Base-by-base conservation (phyloP, 768 basidiomycete species). In the Mycena galericulata region DNA sequence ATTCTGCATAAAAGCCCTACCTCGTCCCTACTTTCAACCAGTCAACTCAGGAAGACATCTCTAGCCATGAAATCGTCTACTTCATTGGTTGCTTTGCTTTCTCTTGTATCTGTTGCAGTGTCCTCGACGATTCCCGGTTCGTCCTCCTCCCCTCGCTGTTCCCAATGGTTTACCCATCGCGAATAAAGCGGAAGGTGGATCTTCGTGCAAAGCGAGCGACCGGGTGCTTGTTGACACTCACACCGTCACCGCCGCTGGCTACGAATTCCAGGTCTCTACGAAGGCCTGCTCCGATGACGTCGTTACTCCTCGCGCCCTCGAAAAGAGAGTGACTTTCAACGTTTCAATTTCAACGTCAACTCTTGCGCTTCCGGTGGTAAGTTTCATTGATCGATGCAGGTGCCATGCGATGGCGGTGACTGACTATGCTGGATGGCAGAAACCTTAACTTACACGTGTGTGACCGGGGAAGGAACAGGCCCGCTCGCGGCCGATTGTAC, bases 201-300 rank as follows among this genome's bases (percentile, higher is more conserved):
- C 50, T 30, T 41, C 53, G 12, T 65, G 64, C 56, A 38, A 27
- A 17, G 55, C 64, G 10, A 17, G 12, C 15, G 47, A 65, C 41
- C 64, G 56, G 8, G 56, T 58, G 18, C 55, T 65, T 1, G 47
- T 65, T 34, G 40, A 65, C 0, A 50, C 46, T 49, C 64, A 18
- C 46, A 65, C 11, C 20, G 47, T 65, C 49, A 65, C 53, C 24
- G 32, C 38, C 38, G 64, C 20, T 26, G 55, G 22, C 20, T 43
- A 65, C 46, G 47, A 58, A 58, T 24, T 65, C 55, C 64, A 65
- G 22, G 46, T 65, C 7, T 65, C 64, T 27, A 58, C 64, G 2
- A 65, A 65, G 30, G 64, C 64, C 38, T 65, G 64, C 22, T 65
- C 64, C 27, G 47, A 55, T 15, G 56, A 58, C 8, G 64, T 24